These are phyloP conservation scores for Moesziomyces sp. DNA, from an alignment of 1,284 basidiomycete species.

Conservation along the genomic window DNA sequence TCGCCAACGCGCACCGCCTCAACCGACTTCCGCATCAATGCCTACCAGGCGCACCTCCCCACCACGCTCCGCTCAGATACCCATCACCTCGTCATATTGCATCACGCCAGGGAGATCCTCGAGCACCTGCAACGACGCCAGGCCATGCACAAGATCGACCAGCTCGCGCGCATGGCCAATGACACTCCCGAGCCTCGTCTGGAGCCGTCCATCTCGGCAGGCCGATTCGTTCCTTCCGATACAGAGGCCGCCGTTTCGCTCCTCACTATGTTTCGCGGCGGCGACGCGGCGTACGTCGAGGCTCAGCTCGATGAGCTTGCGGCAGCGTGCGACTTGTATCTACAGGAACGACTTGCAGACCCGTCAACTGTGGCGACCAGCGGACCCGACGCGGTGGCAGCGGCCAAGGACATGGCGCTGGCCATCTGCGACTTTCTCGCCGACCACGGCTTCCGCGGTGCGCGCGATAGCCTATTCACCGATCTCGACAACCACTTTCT, in stretches of 20 bases:
- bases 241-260: constrained; percentile 32
- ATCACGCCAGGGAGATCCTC: constrained; percentile 44
- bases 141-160: constrained; percentile 34
- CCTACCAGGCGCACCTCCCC: constrained; percentile 38
- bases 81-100: constrained; percentile 43
- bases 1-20: not conserved
- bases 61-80: constrained; percentile 37
- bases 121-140: constrained; percentile 50
- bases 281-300: constrained; percentile 28
- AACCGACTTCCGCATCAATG: constrained; percentile 20
- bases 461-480: constrained; percentile 20
- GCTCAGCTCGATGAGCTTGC: constrained; percentile 44
- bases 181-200: not conserved
- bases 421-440: constrained; percentile 47
- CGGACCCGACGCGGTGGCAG: not conserved
- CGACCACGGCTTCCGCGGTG: constrained; percentile 38
- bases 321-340: constrained; percentile 47
- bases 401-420: constrained; percentile 20
- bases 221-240: constrained; percentile 5
- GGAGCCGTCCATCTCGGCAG: not conserved
- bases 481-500: constrained; percentile 55
- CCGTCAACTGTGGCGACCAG: no score
- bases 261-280: constrained; percentile 50
- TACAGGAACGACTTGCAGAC: constrained; percentile 12
- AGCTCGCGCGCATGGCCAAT: not conserved